These are phyloP conservation scores for Ophioceras dolichostomum DNA, from an alignment of 2,329 filamentous ascomycete species.

Conservation along the genomic window DNA sequence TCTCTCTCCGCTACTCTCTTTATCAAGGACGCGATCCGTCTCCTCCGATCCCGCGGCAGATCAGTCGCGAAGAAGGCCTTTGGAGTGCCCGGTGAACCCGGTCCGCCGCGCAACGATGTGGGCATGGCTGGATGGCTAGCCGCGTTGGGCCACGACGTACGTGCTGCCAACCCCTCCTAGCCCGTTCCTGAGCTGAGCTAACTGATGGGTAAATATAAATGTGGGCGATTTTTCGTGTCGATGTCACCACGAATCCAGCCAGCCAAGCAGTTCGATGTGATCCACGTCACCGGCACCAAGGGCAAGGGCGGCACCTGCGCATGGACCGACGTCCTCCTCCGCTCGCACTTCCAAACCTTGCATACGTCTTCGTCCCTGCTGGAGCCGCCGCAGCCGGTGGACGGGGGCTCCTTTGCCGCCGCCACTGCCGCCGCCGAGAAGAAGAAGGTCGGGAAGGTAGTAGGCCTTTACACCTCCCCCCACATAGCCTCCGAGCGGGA, in stretches of 20 bases:
- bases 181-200: not conserved
- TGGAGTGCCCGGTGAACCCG: not conserved
- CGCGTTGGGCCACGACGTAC: not conserved
- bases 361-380: too few species aligned
- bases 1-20: too few species aligned
- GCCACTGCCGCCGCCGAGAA: too few species aligned
- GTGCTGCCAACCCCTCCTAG: not conserved
- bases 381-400: not conserved
- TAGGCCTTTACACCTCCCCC: constrained; percentile 3
- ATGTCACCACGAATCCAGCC: not conserved
- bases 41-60: not conserved
- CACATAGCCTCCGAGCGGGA: constrained; percentile 2
- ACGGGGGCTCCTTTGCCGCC: too few species aligned
- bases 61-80: not conserved
- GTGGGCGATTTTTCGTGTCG: too few species aligned
- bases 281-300: constrained; percentile 3
- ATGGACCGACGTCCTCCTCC: constrained; percentile 2
- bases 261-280: constrained; percentile 1
- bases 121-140: not conserved
- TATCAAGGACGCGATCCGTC: not conserved
- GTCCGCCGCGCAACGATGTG: not conserved
- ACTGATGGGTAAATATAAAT: not conserved
- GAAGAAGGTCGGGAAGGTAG: constrained; percentile 6
- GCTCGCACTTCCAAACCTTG: not conserved
- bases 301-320: constrained; percentile 1